These are phyloP conservation scores for Auricularia cornea DNA, from an alignment of 768 basidiomycete species.

Conservation along the genomic window DNA sequence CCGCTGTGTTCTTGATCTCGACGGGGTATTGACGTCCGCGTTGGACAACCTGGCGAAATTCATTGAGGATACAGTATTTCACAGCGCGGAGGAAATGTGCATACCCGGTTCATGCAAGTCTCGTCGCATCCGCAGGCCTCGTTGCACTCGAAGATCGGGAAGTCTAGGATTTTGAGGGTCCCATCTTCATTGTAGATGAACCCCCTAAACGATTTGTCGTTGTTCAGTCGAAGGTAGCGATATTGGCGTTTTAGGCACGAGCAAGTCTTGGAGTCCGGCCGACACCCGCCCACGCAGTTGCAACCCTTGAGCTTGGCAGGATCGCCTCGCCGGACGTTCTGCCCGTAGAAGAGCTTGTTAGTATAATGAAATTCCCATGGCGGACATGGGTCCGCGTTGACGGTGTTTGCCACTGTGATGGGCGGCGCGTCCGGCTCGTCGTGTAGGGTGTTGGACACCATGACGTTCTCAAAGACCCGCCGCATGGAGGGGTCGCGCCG, in stretches of 20 bases:
- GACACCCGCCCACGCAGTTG: conserved; percentile 65
- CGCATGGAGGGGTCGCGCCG: conserved; percentile 27
- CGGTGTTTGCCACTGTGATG: conserved; percentile 58
- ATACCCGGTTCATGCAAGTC: conserved; percentile 73
- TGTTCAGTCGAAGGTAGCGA: conserved; percentile 28
- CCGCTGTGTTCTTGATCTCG: conserved; percentile 56
- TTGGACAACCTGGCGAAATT: conserved; percentile 60
- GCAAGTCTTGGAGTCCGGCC: conserved; percentile 66
- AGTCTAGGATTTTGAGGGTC: conserved; percentile 31
- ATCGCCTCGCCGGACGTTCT: conserved; percentile 61
- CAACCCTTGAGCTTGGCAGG: conserved; percentile 53
- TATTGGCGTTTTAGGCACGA: conserved; percentile 56
- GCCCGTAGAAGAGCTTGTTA: conserved; percentile 69
- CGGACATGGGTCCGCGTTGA: conserved; percentile 64
- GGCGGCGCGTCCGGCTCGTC: conserved; percentile 64
- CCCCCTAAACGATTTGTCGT: conserved; percentile 25
- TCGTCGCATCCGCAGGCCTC: conserved; percentile 72
- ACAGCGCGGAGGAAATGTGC: conserved; percentile 14
- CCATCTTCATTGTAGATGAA: conserved; percentile 67
- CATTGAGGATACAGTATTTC: neutral
- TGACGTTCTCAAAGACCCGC: conserved; percentile 53
- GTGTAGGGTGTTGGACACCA: conserved; percentile 51
- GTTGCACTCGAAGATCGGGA: conserved; percentile 83
- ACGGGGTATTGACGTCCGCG: conserved; percentile 59
- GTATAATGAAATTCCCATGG: conserved; percentile 85